Evolutionary conservation across 768 basidiomycete genomes (phyloP).

Genomic region (Strobilomyces confusus): DNA sequence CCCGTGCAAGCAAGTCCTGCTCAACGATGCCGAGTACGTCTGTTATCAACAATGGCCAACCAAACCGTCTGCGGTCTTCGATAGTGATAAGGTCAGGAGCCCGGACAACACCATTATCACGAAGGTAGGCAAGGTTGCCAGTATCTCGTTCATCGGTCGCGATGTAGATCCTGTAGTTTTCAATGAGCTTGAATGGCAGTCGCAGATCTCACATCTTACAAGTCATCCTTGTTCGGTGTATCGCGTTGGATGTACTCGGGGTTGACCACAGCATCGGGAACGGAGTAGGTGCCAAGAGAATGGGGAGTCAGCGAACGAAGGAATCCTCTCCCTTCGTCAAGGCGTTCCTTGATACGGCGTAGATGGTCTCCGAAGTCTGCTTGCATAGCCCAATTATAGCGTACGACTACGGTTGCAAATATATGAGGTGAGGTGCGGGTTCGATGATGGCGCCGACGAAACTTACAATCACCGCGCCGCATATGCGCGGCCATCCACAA

Average conservation of each 20-base stretch:
- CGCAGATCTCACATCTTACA: constrained; percentile 11
- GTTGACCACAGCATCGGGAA: constrained; percentile 21
- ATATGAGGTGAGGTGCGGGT: neutral
- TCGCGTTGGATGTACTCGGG: constrained; percentile 11
- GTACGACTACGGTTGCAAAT: constrained; percentile 22
- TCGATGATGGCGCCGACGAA: neutral
- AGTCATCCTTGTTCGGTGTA: constrained; percentile 19
- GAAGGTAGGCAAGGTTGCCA: constrained; percentile 32
- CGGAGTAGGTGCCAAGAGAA: constrained; percentile 18
- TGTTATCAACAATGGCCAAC: constrained; percentile 41
- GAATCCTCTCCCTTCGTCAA: constrained; percentile 19
- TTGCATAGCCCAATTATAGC: constrained; percentile 36
- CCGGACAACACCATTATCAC: constrained; percentile 35
- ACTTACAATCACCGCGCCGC: constrained; percentile 42
- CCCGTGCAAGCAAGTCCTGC: constrained; percentile 37
- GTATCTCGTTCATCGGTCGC: constrained; percentile 42
- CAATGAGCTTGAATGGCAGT: constrained; percentile 3
- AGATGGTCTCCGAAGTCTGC: constrained; percentile 34
- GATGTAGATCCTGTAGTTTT: constrained; percentile 28
- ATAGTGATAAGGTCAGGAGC: constrained; percentile 40
- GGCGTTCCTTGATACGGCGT: constrained; percentile 28
- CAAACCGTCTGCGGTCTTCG: constrained; percentile 39
- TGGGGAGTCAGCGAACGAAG: constrained; percentile 16
- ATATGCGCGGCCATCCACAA: constrained; percentile 43
- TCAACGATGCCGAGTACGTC: constrained; percentile 43